Percentiles rank a stretch among this genome's conserved stretches.
These are phyloP conservation scores for Coriolopsis trogii DNA, from an alignment of 1,284 basidiomycete genomes.

Conservation along the genomic window DNA sequence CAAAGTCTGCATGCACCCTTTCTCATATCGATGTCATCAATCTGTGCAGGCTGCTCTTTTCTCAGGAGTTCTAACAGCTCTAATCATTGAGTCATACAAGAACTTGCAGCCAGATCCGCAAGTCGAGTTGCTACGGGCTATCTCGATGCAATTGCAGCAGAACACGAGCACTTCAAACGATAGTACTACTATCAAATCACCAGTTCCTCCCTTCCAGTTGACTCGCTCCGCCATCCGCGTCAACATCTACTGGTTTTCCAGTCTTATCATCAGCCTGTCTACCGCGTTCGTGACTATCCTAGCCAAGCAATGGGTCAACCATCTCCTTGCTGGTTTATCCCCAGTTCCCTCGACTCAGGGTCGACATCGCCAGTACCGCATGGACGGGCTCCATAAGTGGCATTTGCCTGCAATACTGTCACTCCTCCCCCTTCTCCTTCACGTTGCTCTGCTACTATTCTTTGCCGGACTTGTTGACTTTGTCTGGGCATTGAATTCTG, in stretches of 20 bases:
- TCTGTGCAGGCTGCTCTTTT: constrained; percentile 35
- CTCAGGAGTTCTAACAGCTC: constrained; percentile 32
- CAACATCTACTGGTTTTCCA: constrained; percentile 20
- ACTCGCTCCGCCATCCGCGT: constrained; percentile 14
- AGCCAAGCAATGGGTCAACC: constrained; percentile 17
- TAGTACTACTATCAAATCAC: background rate
- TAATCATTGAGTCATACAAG: constrained; percentile 28
- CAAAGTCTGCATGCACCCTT: background rate
- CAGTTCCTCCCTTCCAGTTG: constrained; percentile 2
- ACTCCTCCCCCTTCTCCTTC: constrained; percentile 16
- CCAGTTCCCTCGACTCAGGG: background rate
- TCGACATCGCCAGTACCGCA: constrained; percentile 15
- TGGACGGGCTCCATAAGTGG: constrained; percentile 15
- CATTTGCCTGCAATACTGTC: constrained; percentile 9
- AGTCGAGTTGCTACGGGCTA: constrained; percentile 20
- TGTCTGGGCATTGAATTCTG: constrained; percentile 8
- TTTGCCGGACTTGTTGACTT: constrained; percentile 21
- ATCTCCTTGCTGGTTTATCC: constrained; percentile 8
- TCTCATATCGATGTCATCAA: background rate
- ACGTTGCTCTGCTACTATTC: constrained; percentile 18
- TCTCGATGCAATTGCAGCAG: constrained; percentile 18
- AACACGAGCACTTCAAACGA: background rate
- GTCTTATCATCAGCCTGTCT: constrained; percentile 17
- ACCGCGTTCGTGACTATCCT: constrained; percentile 14
- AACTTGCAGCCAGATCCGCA: constrained; percentile 23